Evolutionary conservation across 768 basidiomycete genomes (phyloP).

Genomic region (Mycena amicta): DNA sequence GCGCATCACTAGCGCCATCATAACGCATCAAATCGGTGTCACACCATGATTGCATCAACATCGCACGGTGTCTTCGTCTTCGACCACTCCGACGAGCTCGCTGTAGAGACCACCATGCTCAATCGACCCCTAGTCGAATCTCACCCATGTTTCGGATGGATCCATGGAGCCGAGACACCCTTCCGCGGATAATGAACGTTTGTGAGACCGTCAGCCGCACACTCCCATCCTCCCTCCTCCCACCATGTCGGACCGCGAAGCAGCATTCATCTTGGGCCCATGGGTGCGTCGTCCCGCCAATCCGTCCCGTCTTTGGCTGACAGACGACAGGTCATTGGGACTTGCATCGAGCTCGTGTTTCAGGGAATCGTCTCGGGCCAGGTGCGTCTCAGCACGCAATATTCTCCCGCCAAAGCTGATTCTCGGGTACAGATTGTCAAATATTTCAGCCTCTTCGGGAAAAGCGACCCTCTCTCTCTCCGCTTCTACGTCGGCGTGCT

Average conservation of each 20-base stretch:
- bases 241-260: background rate
- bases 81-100: too few species aligned
- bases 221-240: background rate
- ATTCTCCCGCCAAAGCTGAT: background rate
- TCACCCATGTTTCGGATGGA: too few species aligned
- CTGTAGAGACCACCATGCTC: too few species aligned
- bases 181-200: too few species aligned
- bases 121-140: too few species aligned
- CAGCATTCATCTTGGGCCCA: background rate
- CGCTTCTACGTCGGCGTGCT: background rate
- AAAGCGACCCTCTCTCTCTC: background rate
- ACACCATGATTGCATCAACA: too few species aligned
- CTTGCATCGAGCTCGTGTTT: constrained; percentile 1
- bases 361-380: constrained; percentile 10
- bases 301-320: background rate
- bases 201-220: too few species aligned
- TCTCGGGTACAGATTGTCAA: background rate
- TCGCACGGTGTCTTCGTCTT: too few species aligned
- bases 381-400: background rate
- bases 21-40: too few species aligned
- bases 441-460: background rate
- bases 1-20: too few species aligned
- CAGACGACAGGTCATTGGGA: constrained; percentile 6
- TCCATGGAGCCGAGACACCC: too few species aligned
- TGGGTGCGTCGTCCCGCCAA: background rate